A percentile compares a stretch with the other conserved stretches of the same genome.
Evolutionary conservation across 495 filamentous ascomycete species (phyloP).

Genomic region (Penicillium maclennaniae): DNA sequence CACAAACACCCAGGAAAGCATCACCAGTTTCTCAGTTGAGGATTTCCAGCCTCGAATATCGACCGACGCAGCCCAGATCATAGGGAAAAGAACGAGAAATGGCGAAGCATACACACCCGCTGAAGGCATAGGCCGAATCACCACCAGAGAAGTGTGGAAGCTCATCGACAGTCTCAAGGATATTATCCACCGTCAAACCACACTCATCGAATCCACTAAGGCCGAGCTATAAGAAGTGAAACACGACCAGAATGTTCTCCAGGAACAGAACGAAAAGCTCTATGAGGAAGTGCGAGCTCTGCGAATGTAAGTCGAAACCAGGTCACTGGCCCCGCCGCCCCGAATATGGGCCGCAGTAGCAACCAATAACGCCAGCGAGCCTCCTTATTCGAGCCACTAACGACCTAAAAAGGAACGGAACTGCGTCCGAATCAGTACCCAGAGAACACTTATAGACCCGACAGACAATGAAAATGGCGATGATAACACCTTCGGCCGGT

Average conservation of each 20-base stretch:
- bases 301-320: constrained; percentile 9
- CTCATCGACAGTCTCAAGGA: background rate
- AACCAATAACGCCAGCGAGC: background rate
- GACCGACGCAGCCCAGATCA: no score
- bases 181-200: constrained; percentile 13
- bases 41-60: no score
- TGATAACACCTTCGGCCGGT: constrained; percentile 12
- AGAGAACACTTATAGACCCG: background rate
- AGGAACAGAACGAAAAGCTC: constrained; percentile 17
- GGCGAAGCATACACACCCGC: no score
- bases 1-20: background rate
- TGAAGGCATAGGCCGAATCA: constrained; percentile 1
- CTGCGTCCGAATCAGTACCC: background rate
- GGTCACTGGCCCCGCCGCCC: background rate
- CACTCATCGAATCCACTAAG: constrained; percentile 8
- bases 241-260: constrained; percentile 15
- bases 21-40: no score
- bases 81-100: no score
- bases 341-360: constrained; percentile 8
- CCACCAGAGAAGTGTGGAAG: background rate
- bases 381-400: background rate
- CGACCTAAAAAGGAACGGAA: constrained; percentile 3
- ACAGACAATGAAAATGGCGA: constrained; percentile 2
- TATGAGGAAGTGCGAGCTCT: constrained; percentile 15
- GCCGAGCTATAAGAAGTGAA: constrained; percentile 19